Conservation (phyloP, 306 rosid species). For the Corylus heterophylla region DNA sequence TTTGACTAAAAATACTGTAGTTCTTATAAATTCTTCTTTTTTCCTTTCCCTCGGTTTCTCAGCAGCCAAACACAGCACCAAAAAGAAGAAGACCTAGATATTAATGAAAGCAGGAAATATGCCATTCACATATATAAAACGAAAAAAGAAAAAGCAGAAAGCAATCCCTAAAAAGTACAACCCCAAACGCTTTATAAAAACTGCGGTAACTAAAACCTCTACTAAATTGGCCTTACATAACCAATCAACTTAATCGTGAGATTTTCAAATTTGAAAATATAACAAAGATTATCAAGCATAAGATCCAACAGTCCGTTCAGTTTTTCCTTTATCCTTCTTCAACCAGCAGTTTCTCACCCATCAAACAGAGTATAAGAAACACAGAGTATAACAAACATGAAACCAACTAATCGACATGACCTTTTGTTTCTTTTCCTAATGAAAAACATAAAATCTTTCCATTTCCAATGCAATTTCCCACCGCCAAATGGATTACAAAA, state of each 20-base stretch:
- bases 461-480: not conserved
- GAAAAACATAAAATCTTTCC: no score
- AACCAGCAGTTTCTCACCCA: conserved; percentile 26
- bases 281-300: conserved; percentile 15
- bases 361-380: conserved; percentile 31
- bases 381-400: conserved; percentile 26
- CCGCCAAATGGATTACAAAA: not conserved
- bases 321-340: not conserved
- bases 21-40: not conserved
- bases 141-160: not conserved
- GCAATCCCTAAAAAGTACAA: not conserved
- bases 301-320: conserved; percentile 39
- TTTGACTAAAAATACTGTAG: not conserved
- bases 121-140: not conserved
- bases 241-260: not conserved
- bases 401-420: conserved; percentile 9
- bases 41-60: conserved; percentile 15
- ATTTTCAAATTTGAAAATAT: conserved; percentile 3
- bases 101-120: not conserved
- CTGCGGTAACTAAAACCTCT: not conserved
- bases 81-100: not conserved
- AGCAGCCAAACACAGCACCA: conserved; percentile 12
- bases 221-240: not conserved
- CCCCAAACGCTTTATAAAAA: not conserved
- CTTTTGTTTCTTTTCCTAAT: not conserved